Percentiles rank a stretch among this genome's conserved stretches.
Evolutionary conservation across 1,139 yeast genomes (phyloP).

Genomic region (Candida frijolesensis): DNA sequence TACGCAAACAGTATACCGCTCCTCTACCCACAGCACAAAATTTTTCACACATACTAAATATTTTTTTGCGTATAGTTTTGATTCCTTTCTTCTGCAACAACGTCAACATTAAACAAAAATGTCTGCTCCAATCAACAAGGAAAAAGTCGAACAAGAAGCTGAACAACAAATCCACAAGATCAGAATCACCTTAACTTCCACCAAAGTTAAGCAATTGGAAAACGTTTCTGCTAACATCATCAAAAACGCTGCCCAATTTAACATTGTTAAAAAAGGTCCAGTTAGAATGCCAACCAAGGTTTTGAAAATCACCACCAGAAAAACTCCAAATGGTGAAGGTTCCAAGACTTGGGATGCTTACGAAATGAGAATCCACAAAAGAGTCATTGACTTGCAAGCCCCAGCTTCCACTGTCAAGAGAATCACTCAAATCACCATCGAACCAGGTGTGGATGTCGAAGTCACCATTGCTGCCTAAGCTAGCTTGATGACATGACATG

Average conservation of each 20-base stretch:
- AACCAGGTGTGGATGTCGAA: conserved; percentile 54
- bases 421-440: conserved; percentile 90
- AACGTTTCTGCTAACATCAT: conserved; percentile 86
- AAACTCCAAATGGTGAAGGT: conserved; percentile 99
- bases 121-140: conserved; percentile 83
- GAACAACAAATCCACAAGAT: conserved; percentile 91
- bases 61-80: not conserved
- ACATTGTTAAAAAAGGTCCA: conserved; percentile 94
- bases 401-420: conserved; percentile 93
- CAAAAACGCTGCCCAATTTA: conserved; percentile 80
- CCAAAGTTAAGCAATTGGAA: conserved; percentile 98
- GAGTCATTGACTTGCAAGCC: conserved; percentile 97
- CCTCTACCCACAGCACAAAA: not conserved
- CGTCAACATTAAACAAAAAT: conserved; percentile 52
- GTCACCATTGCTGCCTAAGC: conserved; percentile 43
- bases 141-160: conserved; percentile 69
- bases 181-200: conserved; percentile 98
- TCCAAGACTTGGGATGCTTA: conserved; percentile 99
- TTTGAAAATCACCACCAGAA: conserved; percentile 98
- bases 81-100: conserved; percentile 29
- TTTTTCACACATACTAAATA: not conserved
- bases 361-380: conserved; percentile 99
- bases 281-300: conserved; percentile 99
- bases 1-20: not conserved
- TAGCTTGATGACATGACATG: not conserved